phyloP scores from a whole-genome alignment of 129 eudicot genomes.

The Pulicaria dysenterica region DNA sequence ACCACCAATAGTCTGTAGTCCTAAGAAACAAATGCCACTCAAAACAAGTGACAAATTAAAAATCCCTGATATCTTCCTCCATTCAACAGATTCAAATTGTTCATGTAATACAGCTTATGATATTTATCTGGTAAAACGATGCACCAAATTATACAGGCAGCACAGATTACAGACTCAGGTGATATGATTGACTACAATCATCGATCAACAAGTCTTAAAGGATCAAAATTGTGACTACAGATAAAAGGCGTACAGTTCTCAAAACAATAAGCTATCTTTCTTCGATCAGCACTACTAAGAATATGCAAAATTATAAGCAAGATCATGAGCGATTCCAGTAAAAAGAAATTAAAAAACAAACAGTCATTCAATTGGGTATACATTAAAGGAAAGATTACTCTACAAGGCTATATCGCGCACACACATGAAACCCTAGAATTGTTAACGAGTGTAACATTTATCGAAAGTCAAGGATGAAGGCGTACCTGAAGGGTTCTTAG shows the following conservation, averaged over 20 bases:
- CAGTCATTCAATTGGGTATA: conserved; percentile 3
- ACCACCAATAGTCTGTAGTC: neutral
- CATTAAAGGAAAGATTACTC: neutral
- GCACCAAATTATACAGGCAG: neutral
- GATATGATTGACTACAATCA: neutral
- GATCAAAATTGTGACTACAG: neutral
- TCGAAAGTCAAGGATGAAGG: neutral
- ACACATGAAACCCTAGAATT: conserved; percentile 15
- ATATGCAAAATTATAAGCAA: neutral
- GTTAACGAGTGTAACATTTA: neutral
- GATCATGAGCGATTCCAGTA: neutral
- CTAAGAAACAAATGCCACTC: neutral
- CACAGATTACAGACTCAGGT: conserved; percentile 9
- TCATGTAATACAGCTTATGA: neutral
- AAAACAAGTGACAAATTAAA: neutral
- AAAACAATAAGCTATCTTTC: neutral
- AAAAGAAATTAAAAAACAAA: neutral
- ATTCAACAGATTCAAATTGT: neutral
- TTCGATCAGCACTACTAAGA: conserved; percentile 6
- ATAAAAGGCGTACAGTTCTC: neutral
- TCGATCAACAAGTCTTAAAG: neutral
- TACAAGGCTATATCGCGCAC: neutral
- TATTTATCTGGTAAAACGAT: neutral
- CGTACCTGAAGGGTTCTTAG: neutral
- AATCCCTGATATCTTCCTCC: neutral